phyloP scores from a whole-genome alignment of 495 filamentous ascomycete species.

The Neurospora tetrasperma region DNA sequence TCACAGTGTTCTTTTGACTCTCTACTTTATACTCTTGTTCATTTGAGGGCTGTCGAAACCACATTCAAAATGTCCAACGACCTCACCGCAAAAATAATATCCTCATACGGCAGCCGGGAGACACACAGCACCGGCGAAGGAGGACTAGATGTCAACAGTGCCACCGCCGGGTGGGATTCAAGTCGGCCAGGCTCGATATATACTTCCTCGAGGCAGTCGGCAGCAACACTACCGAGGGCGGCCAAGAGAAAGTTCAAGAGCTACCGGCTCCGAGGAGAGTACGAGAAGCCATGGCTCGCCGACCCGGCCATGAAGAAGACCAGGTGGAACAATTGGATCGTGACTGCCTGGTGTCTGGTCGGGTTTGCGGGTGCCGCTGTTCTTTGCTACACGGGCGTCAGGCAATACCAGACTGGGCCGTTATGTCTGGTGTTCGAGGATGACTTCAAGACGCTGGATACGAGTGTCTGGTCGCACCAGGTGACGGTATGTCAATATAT shows the following conservation, averaged over 20 bases:
- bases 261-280: slow-evolving; percentile 26
- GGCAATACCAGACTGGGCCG: slow-evolving; percentile 7
- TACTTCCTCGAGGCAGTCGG: slow-evolving; percentile 1
- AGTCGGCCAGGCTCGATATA: slow-evolving; percentile 4
- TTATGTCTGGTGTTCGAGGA: slow-evolving; percentile 31
- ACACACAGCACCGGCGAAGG: background rate
- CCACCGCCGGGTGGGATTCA: background rate
- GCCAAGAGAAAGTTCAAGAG: slow-evolving; percentile 20
- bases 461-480: slow-evolving; percentile 25
- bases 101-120: background rate
- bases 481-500: slow-evolving; percentile 10
- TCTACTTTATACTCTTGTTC: background rate
- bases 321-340: slow-evolving; percentile 24
- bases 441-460: slow-evolving; percentile 27
- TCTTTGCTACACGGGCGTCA: slow-evolving; percentile 17
- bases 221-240: background rate
- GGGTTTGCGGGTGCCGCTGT: slow-evolving; percentile 20
- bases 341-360: slow-evolving; percentile 22
- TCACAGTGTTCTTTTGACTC: background rate
- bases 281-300: slow-evolving; percentile 29
- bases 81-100: background rate
- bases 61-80: background rate
- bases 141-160: background rate
- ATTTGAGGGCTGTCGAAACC: background rate
- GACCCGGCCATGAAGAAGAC: slow-evolving; percentile 20